Evolutionary conservation across 2,329 filamentous ascomycete genomes (phyloP), one percentile per base, ranked within the genome.

Genomic region (Sclerotinia glacialis): DNA sequence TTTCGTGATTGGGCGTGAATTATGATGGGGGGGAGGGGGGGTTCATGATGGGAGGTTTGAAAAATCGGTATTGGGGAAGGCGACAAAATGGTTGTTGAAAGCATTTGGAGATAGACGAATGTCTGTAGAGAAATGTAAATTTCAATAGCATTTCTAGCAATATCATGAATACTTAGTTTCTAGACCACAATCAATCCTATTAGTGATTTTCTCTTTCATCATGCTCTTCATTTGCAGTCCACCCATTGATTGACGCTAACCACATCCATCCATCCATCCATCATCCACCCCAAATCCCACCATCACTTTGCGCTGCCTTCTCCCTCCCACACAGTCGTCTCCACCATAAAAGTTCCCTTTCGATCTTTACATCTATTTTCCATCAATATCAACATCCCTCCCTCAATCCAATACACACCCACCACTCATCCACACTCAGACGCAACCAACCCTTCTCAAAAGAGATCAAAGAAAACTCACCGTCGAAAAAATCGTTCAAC

Each of bases 241-340:
- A 56, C 34, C 6, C 21, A 42, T 23, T 8, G 12, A n/a, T n/a
- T n/a, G n/a, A 49, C 58, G 31, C 58, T 61, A 61, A 61, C 44
- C 58, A 61, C 14, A 50, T 55, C 9, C 46, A 47, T 46, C 16
- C 44, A 46, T 46, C 16, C 37, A 54, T 40, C n/a, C 58, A 49
- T 12, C n/a, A n/a, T n/a, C n/a, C n/a, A n/a, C 14, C 21, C n/a
- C 18, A 49, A 49, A 37, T 26, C 8, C 44, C 5, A 34, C 14
- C 8, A 49, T 61, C 31, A 49, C 31, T 55, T 67, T 47, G 18
- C 23, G 16, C 56, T 52, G 59, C 65, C 62, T 68, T 68, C 37
- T 55, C 67, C 71, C 77, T 89, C 86, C 86, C 86, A 89, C 53
- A 82, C 80, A 16, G 86, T 89, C 31, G 86, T 89, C 78, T 89